Conservation (phyloP, 352 stramenopile species). For the Phytophthora ohioensis region DNA sequence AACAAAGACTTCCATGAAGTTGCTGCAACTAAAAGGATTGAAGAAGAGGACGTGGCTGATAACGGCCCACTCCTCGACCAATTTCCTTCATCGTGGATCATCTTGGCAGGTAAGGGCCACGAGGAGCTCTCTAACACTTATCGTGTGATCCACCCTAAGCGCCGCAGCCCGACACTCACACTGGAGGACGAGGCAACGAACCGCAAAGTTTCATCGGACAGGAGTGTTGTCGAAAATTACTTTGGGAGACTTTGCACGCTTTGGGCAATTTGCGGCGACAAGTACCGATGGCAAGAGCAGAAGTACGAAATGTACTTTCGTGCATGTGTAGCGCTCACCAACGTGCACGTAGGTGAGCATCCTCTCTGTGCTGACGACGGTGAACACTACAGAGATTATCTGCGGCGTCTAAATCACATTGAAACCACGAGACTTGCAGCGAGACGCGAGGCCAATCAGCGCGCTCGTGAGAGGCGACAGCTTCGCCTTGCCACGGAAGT, state of each 20-base stretch:
- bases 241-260: conserved; percentile 12
- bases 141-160: background rate
- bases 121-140: background rate
- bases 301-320: conserved; percentile 19
- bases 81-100: conserved; percentile 3
- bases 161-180: background rate
- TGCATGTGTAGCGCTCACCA: conserved; percentile 15
- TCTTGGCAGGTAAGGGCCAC: conserved; percentile 6
- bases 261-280: conserved; percentile 5
- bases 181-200: background rate
- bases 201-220: conserved; percentile 3
- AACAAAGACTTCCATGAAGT: conserved; percentile 7
- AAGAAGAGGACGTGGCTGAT: background rate
- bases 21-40: background rate
- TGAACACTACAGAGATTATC: conserved; percentile 1
- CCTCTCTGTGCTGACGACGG: conserved; percentile 11
- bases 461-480: background rate
- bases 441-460: conserved; percentile 2
- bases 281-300: conserved; percentile 8
- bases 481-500: conserved; percentile 1
- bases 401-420: conserved; percentile 7
- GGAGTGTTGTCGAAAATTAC: conserved; percentile 7
- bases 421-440: background rate
- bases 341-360: background rate
- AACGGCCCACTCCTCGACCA: background rate